Conservation (phyloP, 345 rosid species). For the Ceriops tagal region DNA sequence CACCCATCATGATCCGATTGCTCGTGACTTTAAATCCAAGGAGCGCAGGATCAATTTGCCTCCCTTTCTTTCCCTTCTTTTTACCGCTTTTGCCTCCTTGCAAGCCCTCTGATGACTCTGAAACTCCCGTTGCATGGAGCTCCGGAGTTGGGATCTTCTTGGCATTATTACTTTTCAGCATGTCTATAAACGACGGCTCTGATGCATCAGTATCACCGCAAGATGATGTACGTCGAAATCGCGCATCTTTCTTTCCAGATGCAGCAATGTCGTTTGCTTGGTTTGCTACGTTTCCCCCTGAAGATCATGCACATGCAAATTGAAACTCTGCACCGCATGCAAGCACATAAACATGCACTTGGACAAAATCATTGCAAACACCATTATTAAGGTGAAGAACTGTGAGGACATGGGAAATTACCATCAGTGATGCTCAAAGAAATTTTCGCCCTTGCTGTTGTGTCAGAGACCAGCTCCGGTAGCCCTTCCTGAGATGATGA, state of each 20-base stretch:
- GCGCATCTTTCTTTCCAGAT: constrained; percentile 42
- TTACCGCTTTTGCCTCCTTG: constrained; percentile 43
- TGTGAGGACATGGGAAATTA: not conserved
- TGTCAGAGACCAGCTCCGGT: constrained; percentile 37
- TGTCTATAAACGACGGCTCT: constrained; percentile 74
- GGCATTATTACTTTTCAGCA: constrained; percentile 47
- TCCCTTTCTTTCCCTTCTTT: constrained; percentile 90
- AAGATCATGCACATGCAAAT: not conserved
- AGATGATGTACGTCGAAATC: constrained; percentile 50
- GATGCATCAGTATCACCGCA: constrained; percentile 43
- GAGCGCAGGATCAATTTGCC: constrained; percentile 83
- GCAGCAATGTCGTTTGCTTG: constrained; percentile 21
- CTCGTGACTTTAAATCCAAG: constrained; percentile 88
- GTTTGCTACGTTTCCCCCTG: constrained; percentile 19
- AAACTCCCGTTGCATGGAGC: not conserved
- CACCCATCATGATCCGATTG: constrained; percentile 94
- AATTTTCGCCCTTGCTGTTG: constrained; percentile 34
- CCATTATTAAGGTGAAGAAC: not conserved
- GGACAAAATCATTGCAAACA: not conserved
- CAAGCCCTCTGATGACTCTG: constrained; percentile 24
- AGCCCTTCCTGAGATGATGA: constrained; percentile 49
- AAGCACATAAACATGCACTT: not conserved
- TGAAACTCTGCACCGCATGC: no score
- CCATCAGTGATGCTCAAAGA: constrained; percentile 24
- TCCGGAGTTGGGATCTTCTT: constrained; percentile 24